phyloP scores from a whole-genome alignment of 768 basidiomycete species.

The Phanerodontia chrysosporium region DNA sequence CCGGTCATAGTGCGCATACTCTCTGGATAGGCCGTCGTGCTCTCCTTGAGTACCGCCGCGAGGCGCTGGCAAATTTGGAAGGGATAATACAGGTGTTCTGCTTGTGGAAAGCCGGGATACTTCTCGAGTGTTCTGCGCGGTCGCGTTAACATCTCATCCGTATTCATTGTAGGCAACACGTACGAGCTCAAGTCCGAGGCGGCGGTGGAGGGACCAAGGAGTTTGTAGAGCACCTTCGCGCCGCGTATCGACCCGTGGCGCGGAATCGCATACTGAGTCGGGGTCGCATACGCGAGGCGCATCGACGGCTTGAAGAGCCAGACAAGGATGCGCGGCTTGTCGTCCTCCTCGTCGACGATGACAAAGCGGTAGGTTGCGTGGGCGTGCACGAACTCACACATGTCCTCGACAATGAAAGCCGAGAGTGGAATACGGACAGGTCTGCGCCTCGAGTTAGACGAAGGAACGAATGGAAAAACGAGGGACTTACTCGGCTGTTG shows the following conservation, averaged over 20 bases:
- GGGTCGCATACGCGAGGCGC: conserved; percentile 66
- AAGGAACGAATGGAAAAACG: background rate
- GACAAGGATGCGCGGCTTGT: conserved; percentile 74
- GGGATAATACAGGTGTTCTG: conserved; percentile 86
- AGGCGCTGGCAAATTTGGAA: conserved; percentile 71
- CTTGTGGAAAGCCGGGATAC: conserved; percentile 81
- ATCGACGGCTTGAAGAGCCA: conserved; percentile 95
- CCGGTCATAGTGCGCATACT: conserved; percentile 76
- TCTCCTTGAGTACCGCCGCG: conserved; percentile 67
- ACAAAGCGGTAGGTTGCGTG: conserved; percentile 94
- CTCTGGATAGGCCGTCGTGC: conserved; percentile 72
- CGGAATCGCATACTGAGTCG: conserved; percentile 51
- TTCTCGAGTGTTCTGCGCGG: conserved; percentile 50
- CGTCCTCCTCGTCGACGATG: conserved; percentile 82
- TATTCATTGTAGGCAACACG: conserved; percentile 19
- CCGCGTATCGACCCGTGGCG: conserved; percentile 59
- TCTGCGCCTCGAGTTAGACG: conserved; percentile 23
- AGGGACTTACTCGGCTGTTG: conserved; percentile 53
- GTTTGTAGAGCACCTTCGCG: conserved; percentile 84
- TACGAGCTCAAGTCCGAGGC: conserved; percentile 52
- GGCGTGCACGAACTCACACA: conserved; percentile 87
- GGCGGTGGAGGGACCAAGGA: conserved; percentile 57
- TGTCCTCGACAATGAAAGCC: conserved; percentile 87
- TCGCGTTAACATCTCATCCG: too few species aligned
- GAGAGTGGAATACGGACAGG: conserved; percentile 56